Evolutionary conservation across 805 yeast genomes (phyloP), one percentile per base, ranked within the genome.

Genomic region (Dipodascus albidus): DNA sequence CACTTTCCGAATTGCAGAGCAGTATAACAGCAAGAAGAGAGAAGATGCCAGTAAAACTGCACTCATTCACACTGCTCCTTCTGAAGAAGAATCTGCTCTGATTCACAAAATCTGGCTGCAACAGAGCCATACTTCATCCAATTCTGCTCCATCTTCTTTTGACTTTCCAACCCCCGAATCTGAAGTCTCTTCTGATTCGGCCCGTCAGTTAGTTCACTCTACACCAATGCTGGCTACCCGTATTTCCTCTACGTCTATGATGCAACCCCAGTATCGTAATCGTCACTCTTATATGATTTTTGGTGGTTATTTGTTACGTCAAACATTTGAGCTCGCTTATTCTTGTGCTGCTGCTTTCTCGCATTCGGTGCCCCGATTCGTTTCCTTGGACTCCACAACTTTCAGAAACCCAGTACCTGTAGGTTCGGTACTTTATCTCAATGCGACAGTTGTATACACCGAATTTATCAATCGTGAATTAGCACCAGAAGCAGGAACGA

Each of bases 211-310:
- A 27, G 71, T 75, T 48, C 78, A 78, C 59, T n/a, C 17, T 4
- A 38, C 20, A 4, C 20, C 20, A 3, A 85, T 88, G 95, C 75
- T 78, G 50, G 83, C 87, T 57, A 83, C 96, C 1, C 71, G 67
- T 52, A 76, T 86, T 52, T 73, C 78, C 52, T 85, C 95, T 9
- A 87, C 96, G 3, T 77, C 83, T 62, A 82, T 89, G 69, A 91
- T 90, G 91, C 97, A 90, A 70, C 97, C 97, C 1, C 97, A 90
- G 71, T 90, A 89, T 71, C 80, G 97, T 70, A 90, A 90, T 73
- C 80, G 96, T 66, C 96, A 90, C 66, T 85, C 95, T 2, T 87
- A 85, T 70, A 88, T 89, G 87, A 87, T 90, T 49, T 90, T 90
- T 68, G 98, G 98, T 61, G 98, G 98, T 24, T 90, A 90, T 64